Base-by-base conservation (phyloP, 192 early-diverging fungal genomes). In the Mortierella alpina region DNA sequence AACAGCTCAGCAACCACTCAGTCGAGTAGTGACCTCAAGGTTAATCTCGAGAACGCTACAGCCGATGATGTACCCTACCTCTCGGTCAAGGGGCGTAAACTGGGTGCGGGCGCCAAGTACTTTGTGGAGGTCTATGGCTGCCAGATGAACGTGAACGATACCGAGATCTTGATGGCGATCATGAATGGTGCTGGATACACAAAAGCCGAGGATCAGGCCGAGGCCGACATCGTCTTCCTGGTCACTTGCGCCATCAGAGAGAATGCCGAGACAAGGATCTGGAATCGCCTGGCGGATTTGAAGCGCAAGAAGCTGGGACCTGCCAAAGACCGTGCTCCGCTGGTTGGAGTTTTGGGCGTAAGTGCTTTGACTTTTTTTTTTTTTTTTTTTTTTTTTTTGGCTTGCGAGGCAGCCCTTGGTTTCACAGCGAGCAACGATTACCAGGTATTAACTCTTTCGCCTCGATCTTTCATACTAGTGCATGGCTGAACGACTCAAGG, bases 111-210 rank as follows among this genome's bases (percentile, higher is more conserved):
- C 3, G 84, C 88, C 53, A 92, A 89, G 63, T 94, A 88, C 68
- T 92, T 88, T 75, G 88, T 94, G 10, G 92, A 94, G 70, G 92
- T 94, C 42, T 94, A 94, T 69, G 92, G 92, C 11, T 94, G 92
- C 69, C 92, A 94, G 82, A 93, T 94, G 92, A 94, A 94, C 66
- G 90, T 92, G 61, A 94, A 89, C 70, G 92, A 94, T 66, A 92
- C 92, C 0, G 92, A 94, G 75, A 92, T 94, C 55, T 79, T 94
- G 63, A 94, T 91, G 86, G 82, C 91, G 0, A 90, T 94, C 22
- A 84, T 94, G 83, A 86, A 90, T 59, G 84, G 86, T 51, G 83
- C 90, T 23, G 92, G 92, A 15, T 94, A 92, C 67, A 81, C 82
- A 66, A 87, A 90, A 61, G 91, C 91, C 3, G 75, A 82, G 48